Evolutionary conservation across 2,329 filamentous ascomycete genomes (phyloP).

Genomic region (Epichloe sp.): DNA sequence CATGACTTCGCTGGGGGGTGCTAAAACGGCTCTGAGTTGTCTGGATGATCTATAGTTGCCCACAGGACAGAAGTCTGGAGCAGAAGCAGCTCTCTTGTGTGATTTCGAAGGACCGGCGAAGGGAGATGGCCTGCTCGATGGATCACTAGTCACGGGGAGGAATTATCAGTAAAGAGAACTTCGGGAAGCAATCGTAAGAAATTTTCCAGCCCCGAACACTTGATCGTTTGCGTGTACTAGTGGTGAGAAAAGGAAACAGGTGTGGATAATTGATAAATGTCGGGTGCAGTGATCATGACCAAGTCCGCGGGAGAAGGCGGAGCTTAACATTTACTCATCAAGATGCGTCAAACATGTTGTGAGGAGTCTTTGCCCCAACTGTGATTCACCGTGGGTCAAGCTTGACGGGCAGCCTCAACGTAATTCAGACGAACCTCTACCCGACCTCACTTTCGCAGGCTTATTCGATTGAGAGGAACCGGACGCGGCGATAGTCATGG

Average conservation of each 20-base stretch:
- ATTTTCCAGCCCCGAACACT: neutral
- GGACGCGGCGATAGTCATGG: neutral
- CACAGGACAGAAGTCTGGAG: conserved; percentile 27
- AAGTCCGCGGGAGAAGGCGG: neutral
- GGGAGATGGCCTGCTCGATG: conserved; percentile 8
- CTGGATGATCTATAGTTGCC: conserved; percentile 4
- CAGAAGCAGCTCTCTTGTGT: conserved; percentile 38
- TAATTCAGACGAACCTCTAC: neutral
- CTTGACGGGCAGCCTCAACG: neutral
- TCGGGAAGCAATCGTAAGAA: neutral
- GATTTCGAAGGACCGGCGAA: conserved; percentile 14
- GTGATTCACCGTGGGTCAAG: conserved; percentile 4
- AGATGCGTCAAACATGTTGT: neutral
- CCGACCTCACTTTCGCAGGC: neutral
- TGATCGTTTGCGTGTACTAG: neutral
- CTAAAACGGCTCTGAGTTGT: conserved; percentile 9
- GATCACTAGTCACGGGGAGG: conserved; percentile 5
- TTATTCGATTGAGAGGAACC: neutral
- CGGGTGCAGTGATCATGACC: neutral
- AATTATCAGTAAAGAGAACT: neutral
- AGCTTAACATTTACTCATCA: neutral
- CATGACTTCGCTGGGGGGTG: conserved; percentile 9
- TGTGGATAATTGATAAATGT: neutral
- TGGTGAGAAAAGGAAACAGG: neutral
- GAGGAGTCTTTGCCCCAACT: neutral